These are phyloP conservation scores for Trichomonas vaginalis DNA, from an alignment of 208 protist species.

Conservation along the genomic window DNA sequence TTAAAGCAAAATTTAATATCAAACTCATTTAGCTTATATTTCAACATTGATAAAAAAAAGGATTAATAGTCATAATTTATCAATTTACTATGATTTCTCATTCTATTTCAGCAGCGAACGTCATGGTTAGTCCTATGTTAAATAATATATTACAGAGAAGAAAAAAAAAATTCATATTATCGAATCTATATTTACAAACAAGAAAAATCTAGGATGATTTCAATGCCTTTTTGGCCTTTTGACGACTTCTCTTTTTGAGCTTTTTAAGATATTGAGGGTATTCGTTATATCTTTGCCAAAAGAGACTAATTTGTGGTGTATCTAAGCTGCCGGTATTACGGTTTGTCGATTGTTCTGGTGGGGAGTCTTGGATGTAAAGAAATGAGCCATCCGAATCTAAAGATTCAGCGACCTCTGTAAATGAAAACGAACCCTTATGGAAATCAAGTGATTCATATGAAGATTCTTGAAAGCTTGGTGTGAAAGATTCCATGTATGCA, in stretches of 20 bases:
- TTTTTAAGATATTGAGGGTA: neutral
- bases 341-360: neutral
- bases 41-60: no score
- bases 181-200: neutral
- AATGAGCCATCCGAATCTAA: neutral
- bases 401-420: neutral
- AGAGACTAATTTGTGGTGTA: neutral
- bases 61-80: no score
- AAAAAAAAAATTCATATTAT: no score
- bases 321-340: neutral
- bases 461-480: neutral
- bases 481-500: neutral
- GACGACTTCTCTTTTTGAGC: neutral
- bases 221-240: neutral
- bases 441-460: neutral
- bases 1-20: no score
- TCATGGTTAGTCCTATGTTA: no score
- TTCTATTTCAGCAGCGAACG: no score
- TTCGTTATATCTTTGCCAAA: neutral
- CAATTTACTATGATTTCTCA: no score
- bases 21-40: no score
- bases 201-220: neutral
- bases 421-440: neutral
- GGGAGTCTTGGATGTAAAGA: neutral
- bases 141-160: no score